A percentile compares a stretch with the other conserved stretches of the same genome.
These are phyloP conservation scores for Breviolum minutum DNA, from an alignment of 73 alveolate genomes.

Conservation along the genomic window DNA sequence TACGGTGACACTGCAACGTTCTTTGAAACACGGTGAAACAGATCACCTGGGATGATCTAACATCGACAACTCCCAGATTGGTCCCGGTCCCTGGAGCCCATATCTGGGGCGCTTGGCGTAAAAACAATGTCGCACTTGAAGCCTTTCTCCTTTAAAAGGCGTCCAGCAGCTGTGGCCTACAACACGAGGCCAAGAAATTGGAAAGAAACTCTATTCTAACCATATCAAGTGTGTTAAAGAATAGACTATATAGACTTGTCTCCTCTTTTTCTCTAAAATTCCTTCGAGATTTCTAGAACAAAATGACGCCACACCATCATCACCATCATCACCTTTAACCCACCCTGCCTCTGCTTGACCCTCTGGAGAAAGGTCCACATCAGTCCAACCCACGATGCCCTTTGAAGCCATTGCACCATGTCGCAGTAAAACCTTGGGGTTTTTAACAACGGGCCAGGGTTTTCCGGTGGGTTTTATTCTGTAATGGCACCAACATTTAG, in stretches of 20 bases:
- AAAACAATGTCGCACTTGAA: conserved; percentile 97
- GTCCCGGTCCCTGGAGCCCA: conserved; percentile 47
- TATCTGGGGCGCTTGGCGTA: conserved; percentile 97
- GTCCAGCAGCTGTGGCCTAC: conserved; percentile 96
- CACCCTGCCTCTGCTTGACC: conserved; percentile 50
- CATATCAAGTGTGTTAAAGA: not conserved
- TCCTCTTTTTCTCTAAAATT: not conserved
- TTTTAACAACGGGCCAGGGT: too few species aligned
- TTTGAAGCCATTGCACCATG: conserved; percentile 99
- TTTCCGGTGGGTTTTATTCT: too few species aligned
- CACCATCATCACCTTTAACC: not conserved
- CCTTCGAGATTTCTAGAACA: not conserved
- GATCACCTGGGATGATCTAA: too few species aligned
- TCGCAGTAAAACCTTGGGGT: conserved; percentile 97
- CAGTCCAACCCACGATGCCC: conserved; percentile 99
- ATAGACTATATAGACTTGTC: not conserved
- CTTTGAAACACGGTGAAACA: too few species aligned
- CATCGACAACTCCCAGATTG: conserved; percentile 96
- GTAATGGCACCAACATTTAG: too few species aligned
- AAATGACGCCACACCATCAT: not conserved
- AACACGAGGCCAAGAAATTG: not conserved
- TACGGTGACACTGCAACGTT: too few species aligned
- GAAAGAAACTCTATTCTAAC: not conserved
- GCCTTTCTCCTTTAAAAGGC: conserved; percentile 96
- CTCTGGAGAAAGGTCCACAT: conserved; percentile 97